Base-by-base conservation (phyloP, 345 rosid genomes). In the Odontarrhena argentea region DNA sequence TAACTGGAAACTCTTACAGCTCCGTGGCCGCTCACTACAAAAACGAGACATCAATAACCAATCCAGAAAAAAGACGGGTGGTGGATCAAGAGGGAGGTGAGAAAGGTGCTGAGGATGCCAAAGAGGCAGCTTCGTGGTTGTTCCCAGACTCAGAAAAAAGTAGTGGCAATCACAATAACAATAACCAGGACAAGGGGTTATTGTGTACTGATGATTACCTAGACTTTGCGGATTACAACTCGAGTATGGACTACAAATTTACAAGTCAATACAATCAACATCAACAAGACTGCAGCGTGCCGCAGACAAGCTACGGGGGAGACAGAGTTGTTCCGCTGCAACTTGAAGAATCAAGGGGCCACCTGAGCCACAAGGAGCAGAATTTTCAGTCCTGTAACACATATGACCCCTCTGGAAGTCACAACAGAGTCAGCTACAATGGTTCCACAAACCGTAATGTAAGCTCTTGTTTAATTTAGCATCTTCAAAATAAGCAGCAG, bases 251-350 rank as follows among this genome's bases (percentile, higher is more conserved):
- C 78, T 76, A 76, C 69, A 88, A 80, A 52, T 76, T 68, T 53
- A 35, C 67, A 25, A 80, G 69, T 67, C 84, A 79, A 42, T 79
- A 79, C 43, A 63, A 66, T 47, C 84, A 76, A 10, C 66, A 72
- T 7, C 61, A 51, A 9, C 81, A 79, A 43, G 73, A 75, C 34
- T 67, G 71, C 35, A 5, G 66, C 58, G 65, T 71, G 69, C 74
- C 79, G 6, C 76, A 79, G 48, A 81, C 78, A 79, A 81, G 63
- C 70, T 78, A 76, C 52, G 78, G 78, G 3, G 87, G 86, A 30
- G 97, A 87, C 43, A 69, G 94, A 61, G 81, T 85, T 53, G 97
- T 90, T 55, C 98, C 98, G 0, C 80, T 81, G 60, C 81, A 81
- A 60, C 40, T 75, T 60, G 67, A 69, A 58, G 83, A 81, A 55